Evolutionary conservation across 148 eudicot genomes (phyloP), one percentile per base, ranked within the genome.

Genomic region (Camellia granthamiana): DNA sequence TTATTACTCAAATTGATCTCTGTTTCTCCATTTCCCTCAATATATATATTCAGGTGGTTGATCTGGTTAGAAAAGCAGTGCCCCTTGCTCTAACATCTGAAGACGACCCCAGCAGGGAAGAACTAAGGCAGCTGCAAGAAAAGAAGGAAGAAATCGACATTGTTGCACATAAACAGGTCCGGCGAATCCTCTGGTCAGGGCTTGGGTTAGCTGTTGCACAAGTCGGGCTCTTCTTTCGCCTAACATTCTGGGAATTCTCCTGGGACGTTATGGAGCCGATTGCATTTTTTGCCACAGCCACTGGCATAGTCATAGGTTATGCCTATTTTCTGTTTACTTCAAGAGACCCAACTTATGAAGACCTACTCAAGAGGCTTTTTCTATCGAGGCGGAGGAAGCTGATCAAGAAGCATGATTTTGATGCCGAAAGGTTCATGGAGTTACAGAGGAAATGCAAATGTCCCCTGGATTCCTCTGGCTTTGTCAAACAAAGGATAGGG

Each of bases 191-290:
- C 58, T 95, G 99, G 99, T 80, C 92, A 3, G 99, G 99, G 44
- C 85, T 92, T 8, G 97, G 92, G 7, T 41, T 90, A 51, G 81
- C 89, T 64, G n/a, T 93, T 51, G 23, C 81, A 8, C 97, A 93
- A 69, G 91, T 91, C 38, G 91, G 93, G 21, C 91, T 92, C 72
- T 95, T 95, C 87, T 95, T 95, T 74, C 97, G 97, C 12, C 89
- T 93, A 3, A 93, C 99, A 42, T 95, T 93, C 88, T 95, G 97
- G 99, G 99, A 93, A 77, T 92, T 92, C 84, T 95, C 99, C 5
- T 95, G 99, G 99, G 99, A 95, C 73, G 92, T 95, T 14, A 95
- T 93, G 98, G 98, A 95, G 87, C 98, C 98, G 0, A 87, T 95
- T 68, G 94, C 97, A 11, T 91, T 95, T 80, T 95, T 95, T 81